phyloP scores from a whole-genome alignment of 1,284 basidiomycete species.

The Somion occarium region DNA sequence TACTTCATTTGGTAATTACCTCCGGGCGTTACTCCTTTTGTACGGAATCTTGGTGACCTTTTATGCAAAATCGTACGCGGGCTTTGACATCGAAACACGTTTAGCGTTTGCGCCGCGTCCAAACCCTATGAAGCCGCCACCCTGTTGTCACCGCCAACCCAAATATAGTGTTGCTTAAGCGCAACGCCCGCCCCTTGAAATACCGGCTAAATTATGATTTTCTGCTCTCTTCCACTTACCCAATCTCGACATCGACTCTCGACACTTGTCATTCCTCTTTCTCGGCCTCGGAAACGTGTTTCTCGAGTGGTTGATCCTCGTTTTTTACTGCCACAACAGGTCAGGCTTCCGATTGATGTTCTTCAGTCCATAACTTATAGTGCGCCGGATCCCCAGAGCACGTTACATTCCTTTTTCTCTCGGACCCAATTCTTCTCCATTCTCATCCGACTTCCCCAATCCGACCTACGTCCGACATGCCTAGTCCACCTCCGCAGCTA shows the following conservation, averaged over 20 bases:
- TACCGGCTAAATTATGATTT: constrained; percentile 24
- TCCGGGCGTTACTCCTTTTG: constrained; percentile 6
- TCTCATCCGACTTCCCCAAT: neutral
- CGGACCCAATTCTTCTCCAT: neutral
- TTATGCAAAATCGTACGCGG: constrained; percentile 26
- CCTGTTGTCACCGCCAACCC: constrained; percentile 45
- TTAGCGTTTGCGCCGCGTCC: constrained; percentile 46
- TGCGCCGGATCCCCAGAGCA: constrained; percentile 9
- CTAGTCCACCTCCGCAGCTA: constrained; percentile 43
- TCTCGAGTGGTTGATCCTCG: constrained; percentile 25
- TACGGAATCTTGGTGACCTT: constrained; percentile 20
- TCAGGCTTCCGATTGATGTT: constrained; percentile 19
- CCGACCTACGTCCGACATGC: constrained; percentile 21
- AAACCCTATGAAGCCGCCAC: constrained; percentile 34
- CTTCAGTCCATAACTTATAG: constrained; percentile 16
- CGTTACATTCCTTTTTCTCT: neutral
- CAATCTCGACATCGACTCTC: constrained; percentile 14
- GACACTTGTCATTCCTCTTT: constrained; percentile 7
- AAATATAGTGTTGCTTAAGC: constrained; percentile 34
- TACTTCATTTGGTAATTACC: constrained; percentile 1
- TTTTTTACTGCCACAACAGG: constrained; percentile 26
- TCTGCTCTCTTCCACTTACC: constrained; percentile 12
- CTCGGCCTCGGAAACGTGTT: constrained; percentile 22
- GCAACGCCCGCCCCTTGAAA: constrained; percentile 35
- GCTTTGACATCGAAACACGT: constrained; percentile 51